These are phyloP conservation scores for Phytopythium litorale DNA, from an alignment of 352 stramenopile species.

Conservation along the genomic window DNA sequence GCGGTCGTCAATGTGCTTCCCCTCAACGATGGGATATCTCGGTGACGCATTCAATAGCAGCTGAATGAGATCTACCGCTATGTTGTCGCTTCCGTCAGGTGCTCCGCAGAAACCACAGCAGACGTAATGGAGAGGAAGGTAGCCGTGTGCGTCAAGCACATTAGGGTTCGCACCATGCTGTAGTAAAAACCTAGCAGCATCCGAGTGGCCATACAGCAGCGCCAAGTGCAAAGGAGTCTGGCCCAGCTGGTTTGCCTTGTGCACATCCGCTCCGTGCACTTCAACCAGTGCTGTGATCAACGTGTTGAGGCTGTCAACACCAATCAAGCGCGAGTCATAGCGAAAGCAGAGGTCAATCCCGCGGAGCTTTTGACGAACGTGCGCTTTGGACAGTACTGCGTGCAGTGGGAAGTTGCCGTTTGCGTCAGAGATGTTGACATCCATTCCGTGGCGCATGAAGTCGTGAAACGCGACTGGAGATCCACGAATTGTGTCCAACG, in stretches of 20 bases:
- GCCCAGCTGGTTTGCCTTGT: slow-evolving; percentile 55
- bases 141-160: slow-evolving; percentile 43
- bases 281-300: slow-evolving; percentile 33
- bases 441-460: slow-evolving; percentile 33
- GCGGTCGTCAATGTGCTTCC: slow-evolving; percentile 36
- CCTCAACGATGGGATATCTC: slow-evolving; percentile 22
- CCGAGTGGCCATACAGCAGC: slow-evolving; percentile 54
- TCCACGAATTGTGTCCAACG: slow-evolving; percentile 34
- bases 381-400: slow-evolving; percentile 42
- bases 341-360: slow-evolving; percentile 54
- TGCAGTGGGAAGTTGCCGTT: slow-evolving; percentile 69
- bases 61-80: slow-evolving; percentile 26
- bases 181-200: slow-evolving; percentile 38
- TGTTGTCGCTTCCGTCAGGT: slow-evolving; percentile 11
- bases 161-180: slow-evolving; percentile 53
- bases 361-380: slow-evolving; percentile 47
- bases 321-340: slow-evolving; percentile 40
- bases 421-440: slow-evolving; percentile 57
- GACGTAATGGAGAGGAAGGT: slow-evolving; percentile 64
- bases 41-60: slow-evolving; percentile 24
- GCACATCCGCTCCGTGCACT: slow-evolving; percentile 30
- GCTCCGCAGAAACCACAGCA: slow-evolving; percentile 52
- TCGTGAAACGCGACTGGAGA: slow-evolving; percentile 26
- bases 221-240: slow-evolving; percentile 67
- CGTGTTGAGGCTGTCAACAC: slow-evolving; percentile 11